Conservation (phyloP, 345 rosid genomes). For the Alliaria petiolata region DNA sequence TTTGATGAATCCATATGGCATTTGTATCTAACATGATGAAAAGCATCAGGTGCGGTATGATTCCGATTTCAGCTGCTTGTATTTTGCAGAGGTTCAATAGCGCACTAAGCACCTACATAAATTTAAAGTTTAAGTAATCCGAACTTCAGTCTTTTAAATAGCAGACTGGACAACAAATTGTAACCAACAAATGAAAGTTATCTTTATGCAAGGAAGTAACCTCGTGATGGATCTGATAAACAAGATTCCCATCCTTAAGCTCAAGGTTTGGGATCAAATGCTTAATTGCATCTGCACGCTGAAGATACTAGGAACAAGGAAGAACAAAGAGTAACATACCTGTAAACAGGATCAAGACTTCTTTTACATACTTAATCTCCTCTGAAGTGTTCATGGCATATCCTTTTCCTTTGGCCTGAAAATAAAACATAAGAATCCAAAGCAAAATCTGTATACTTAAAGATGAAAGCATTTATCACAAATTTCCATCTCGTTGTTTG, state of each 20-base stretch:
- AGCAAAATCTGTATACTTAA: too few species aligned
- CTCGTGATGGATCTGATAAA: constrained; percentile 81
- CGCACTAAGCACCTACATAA: constrained; percentile 85
- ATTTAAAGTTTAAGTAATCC: neutral
- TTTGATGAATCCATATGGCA: too few species aligned
- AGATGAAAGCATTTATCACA: too few species aligned
- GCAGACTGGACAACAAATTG: neutral
- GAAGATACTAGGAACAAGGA: too few species aligned
- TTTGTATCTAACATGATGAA: constrained; percentile 68
- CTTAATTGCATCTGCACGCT: constrained; percentile 94
- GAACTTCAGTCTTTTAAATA: neutral
- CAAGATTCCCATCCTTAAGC: constrained; percentile 82
- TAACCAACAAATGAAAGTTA: neutral
- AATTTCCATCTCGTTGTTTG: too few species aligned
- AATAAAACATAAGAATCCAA: too few species aligned
- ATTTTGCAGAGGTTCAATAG: constrained; percentile 97
- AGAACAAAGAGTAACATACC: too few species aligned
- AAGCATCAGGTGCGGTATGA: constrained; percentile 93
- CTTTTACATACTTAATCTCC: too few species aligned
- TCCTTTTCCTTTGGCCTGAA: too few species aligned
- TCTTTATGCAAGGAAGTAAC: constrained; percentile 37
- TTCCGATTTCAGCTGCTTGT: constrained; percentile 99
- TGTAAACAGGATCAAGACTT: too few species aligned
- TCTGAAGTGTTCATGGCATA: too few species aligned
- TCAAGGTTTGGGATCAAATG: constrained; percentile 93